These are phyloP conservation scores for Sarcodon aspratus DNA, from an alignment of 768 basidiomycete genomes.

Conservation along the genomic window DNA sequence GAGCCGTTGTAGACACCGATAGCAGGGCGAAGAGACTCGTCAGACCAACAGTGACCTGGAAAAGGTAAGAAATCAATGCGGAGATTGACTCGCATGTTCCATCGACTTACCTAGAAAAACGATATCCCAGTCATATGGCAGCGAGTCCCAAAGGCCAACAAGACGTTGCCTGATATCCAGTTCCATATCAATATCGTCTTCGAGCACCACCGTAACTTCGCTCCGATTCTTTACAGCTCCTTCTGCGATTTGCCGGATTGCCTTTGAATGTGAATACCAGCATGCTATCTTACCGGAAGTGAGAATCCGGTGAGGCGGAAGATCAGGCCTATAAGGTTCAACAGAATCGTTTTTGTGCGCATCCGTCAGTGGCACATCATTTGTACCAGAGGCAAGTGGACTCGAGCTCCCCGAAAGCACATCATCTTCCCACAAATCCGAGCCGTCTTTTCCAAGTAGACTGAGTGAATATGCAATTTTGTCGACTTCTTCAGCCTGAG, in stretches of 20 bases:
- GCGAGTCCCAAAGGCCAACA: constrained; percentile 29
- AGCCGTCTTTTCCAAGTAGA: constrained; percentile 5
- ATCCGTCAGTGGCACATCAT: constrained; percentile 25
- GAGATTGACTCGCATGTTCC: background rate
- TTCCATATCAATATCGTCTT: constrained; percentile 79
- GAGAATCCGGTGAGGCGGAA: constrained; percentile 39
- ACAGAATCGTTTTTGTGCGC: constrained; percentile 15
- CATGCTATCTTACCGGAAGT: constrained; percentile 54
- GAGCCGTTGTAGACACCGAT: constrained; percentile 9
- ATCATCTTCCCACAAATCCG: constrained; percentile 10
- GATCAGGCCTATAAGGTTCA: constrained; percentile 17
- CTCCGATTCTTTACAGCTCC: constrained; percentile 15
- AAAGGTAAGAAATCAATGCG: constrained; percentile 1
- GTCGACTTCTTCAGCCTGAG: constrained; percentile 18
- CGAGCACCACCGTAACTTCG: constrained; percentile 45
- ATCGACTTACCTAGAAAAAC: constrained; percentile 49
- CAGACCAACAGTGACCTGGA: constrained; percentile 72
- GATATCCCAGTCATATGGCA: constrained; percentile 62
- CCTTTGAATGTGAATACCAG: constrained; percentile 56
- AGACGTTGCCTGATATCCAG: constrained; percentile 36
- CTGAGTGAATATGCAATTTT: constrained; percentile 8
- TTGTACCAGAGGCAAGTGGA: background rate
- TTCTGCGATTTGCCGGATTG: constrained; percentile 32
- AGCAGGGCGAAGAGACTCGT: constrained; percentile 41
- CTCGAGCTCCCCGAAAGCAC: background rate